Conservation (phyloP, 225 moss, liverwort and hornwort genomes). For the Straminergon stramineum region DNA sequence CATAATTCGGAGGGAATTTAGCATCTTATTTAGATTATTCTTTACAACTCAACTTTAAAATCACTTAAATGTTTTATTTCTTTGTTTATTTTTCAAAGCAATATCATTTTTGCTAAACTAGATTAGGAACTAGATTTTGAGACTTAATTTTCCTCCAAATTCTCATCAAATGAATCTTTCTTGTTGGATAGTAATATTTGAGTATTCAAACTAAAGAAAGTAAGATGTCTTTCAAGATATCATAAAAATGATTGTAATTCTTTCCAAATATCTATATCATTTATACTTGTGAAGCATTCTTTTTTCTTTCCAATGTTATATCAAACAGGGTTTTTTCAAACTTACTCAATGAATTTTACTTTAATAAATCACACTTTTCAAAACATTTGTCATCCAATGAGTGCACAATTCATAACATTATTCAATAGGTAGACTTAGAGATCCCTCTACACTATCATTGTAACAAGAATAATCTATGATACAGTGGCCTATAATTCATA, state of each 20-base stretch:
- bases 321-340: accelerated
- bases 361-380: accelerated
- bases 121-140: background rate
- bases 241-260: too few species aligned
- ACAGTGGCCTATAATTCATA: accelerated
- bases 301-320: background rate
- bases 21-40: background rate
- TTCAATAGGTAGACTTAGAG: background rate
- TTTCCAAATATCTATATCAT: background rate
- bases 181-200: accelerated
- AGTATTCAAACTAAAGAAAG: background rate
- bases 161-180: too few species aligned
- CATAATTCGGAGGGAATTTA: background rate
- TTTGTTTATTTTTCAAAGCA: background rate
- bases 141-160: background rate
- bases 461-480: background rate
- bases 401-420: background rate
- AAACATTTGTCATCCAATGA: background rate
- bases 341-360: background rate
- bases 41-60: background rate
- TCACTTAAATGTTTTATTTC: background rate
- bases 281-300: background rate
- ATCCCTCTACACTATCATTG: accelerated
- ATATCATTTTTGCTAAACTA: background rate
- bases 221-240: background rate